phyloP scores from a whole-genome alignment of 305 asterid genomes.

The Salvia sclarea region DNA sequence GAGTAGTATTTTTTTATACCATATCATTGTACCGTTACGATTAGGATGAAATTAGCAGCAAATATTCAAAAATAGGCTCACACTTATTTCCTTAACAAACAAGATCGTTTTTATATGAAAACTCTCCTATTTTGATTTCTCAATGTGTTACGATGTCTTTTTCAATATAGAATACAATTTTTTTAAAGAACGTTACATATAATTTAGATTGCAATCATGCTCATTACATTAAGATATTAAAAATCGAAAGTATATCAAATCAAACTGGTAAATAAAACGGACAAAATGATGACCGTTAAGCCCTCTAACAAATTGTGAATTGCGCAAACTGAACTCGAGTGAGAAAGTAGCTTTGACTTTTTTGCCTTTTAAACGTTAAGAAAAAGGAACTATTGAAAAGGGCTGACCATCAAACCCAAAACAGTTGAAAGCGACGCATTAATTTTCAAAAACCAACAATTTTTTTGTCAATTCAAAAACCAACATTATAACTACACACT shows the following conservation, averaged over 20 bases:
- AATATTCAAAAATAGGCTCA: too few species aligned
- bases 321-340: neutral
- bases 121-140: neutral
- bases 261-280: neutral
- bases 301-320: neutral
- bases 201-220: neutral
- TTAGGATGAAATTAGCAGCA: too few species aligned
- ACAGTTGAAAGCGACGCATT: constrained; percentile 21
- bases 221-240: neutral
- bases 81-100: too few species aligned
- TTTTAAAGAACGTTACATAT: neutral
- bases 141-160: neutral
- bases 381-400: constrained; percentile 21
- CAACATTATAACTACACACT: constrained; percentile 50
- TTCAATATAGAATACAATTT: neutral
- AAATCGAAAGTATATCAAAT: neutral
- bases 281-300: neutral
- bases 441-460: constrained; percentile 18
- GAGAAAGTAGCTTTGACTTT: neutral
- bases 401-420: constrained; percentile 12
- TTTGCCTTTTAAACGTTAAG: neutral
- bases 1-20: too few species aligned
- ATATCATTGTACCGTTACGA: too few species aligned
- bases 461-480: too few species aligned
- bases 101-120: neutral